These are phyloP conservation scores for Arthroderma sp. DNA, from an alignment of 2,329 filamentous ascomycete species.

Conservation along the genomic window DNA sequence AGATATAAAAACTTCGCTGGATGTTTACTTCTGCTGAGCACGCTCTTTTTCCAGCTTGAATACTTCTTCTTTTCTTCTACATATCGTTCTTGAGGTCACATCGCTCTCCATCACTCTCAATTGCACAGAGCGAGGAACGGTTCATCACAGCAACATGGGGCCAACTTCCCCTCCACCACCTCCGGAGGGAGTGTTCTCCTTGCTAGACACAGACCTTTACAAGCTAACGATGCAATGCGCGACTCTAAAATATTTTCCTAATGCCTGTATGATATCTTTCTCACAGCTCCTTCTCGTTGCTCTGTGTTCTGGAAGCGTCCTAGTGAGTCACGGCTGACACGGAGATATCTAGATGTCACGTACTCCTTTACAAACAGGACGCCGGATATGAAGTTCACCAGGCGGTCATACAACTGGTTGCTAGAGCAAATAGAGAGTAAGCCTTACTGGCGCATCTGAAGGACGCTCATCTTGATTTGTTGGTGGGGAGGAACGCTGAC, in stretches of 20 bases:
- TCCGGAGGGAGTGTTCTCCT: conserved; percentile 64
- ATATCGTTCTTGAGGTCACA: background rate
- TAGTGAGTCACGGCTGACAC: background rate
- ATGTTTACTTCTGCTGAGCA: background rate
- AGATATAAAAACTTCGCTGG: background rate
- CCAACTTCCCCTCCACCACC: conserved; percentile 1
- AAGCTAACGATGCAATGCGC: conserved; percentile 99
- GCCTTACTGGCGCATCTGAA: conserved; percentile 18
- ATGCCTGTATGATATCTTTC: conserved; percentile 34
- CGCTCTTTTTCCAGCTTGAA: background rate
- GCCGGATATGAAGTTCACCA: conserved; percentile 78
- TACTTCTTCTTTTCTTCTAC: background rate
- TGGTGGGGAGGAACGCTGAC: background rate
- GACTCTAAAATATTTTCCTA: conserved; percentile 80
- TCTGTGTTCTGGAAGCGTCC: background rate
- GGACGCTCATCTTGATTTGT: background rate
- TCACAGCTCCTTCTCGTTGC: background rate
- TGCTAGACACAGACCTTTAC: conserved; percentile 78
- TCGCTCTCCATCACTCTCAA: background rate
- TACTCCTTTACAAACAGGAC: conserved; percentile 95
- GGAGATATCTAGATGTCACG: conserved; percentile 52
- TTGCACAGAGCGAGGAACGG: background rate
- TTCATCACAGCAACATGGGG: background rate
- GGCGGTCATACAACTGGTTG: conserved; percentile 75
- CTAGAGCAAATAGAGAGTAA: conserved; percentile 66